Evolutionary conservation across 495 filamentous ascomycete species (phyloP).

Genomic region (Penicillium paradoxum): DNA sequence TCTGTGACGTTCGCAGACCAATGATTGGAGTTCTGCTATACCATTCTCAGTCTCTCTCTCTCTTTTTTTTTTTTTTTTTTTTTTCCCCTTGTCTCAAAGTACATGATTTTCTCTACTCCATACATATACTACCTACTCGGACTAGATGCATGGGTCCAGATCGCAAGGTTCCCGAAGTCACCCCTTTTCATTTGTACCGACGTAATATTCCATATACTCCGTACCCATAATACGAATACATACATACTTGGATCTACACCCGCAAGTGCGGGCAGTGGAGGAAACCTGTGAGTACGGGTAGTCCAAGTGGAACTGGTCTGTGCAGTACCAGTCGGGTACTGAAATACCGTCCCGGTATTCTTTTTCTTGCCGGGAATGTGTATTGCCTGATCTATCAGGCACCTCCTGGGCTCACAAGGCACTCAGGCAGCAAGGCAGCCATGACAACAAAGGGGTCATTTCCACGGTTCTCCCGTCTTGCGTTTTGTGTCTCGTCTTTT

Average conservation of each 20-base stretch:
- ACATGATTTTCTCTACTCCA: too few relatives aligned
- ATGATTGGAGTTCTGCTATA: too few relatives aligned
- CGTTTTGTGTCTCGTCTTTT: not conserved
- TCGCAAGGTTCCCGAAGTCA: not conserved
- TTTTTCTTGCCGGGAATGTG: too few relatives aligned
- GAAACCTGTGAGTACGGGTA: constrained; percentile 13
- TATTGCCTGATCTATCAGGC: constrained; percentile 1
- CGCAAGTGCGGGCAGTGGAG: constrained; percentile 6
- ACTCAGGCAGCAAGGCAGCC: not conserved
- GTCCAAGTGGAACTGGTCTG: not conserved
- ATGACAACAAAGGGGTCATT: not conserved
- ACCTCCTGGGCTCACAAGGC: not conserved
- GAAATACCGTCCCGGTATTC: not conserved
- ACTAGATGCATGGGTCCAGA: not conserved
- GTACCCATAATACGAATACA: not conserved
- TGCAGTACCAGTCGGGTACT: not conserved
- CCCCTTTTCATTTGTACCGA: not conserved
- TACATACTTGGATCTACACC: constrained; percentile 12
- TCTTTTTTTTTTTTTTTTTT: not conserved
- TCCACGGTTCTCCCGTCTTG: too few relatives aligned
- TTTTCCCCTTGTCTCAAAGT: not conserved
- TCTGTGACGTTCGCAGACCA: too few relatives aligned
- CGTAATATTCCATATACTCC: not conserved
- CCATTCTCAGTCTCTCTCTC: too few relatives aligned
- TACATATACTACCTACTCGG: too few relatives aligned